These are phyloP conservation scores for Lactarius deliciosus DNA, from an alignment of 768 basidiomycete genomes.

Conservation along the genomic window DNA sequence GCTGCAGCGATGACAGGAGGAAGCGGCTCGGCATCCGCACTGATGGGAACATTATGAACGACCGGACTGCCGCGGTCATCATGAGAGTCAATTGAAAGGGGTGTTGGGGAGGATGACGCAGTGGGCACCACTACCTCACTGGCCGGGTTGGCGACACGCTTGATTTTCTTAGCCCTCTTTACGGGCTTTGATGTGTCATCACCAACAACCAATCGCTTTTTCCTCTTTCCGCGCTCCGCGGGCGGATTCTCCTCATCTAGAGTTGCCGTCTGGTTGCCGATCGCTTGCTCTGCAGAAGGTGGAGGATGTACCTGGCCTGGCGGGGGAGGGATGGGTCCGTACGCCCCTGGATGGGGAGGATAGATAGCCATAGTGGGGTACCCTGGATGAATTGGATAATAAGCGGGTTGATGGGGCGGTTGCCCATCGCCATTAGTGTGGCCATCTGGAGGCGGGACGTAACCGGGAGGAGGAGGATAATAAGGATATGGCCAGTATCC, in stretches of 20 bases:
- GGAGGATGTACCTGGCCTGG: slow-evolving; percentile 10
- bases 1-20: slow-evolving; percentile 30
- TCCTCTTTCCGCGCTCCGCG: slow-evolving; percentile 22
- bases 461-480: slow-evolving; percentile 44
- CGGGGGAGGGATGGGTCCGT: slow-evolving; percentile 22
- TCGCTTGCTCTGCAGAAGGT: slow-evolving; percentile 10
- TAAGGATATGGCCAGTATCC: slow-evolving; percentile 48
- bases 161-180: slow-evolving; percentile 41
- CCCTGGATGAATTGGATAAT: slow-evolving; percentile 42
- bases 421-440: slow-evolving; percentile 34
- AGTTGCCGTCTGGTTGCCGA: slow-evolving; percentile 32
- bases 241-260: slow-evolving; percentile 15
- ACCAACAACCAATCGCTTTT: slow-evolving; percentile 33
- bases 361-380: slow-evolving; percentile 36
- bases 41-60: slow-evolving; percentile 9
- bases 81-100: slow-evolving; percentile 12
- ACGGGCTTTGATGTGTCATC: slow-evolving; percentile 33
- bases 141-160: slow-evolving; percentile 27
- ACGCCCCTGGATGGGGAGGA: slow-evolving; percentile 34
- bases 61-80: slow-evolving; percentile 24
- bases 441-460: slow-evolving; percentile 41
- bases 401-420: slow-evolving; percentile 39
- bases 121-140: neutral
- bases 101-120: neutral
- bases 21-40: slow-evolving; percentile 16